Evolutionary conservation across 192 early-diverging fungal genomes (phyloP), one percentile per base, ranked within the genome.

Genomic region (Rhizophlyctis rosea): DNA sequence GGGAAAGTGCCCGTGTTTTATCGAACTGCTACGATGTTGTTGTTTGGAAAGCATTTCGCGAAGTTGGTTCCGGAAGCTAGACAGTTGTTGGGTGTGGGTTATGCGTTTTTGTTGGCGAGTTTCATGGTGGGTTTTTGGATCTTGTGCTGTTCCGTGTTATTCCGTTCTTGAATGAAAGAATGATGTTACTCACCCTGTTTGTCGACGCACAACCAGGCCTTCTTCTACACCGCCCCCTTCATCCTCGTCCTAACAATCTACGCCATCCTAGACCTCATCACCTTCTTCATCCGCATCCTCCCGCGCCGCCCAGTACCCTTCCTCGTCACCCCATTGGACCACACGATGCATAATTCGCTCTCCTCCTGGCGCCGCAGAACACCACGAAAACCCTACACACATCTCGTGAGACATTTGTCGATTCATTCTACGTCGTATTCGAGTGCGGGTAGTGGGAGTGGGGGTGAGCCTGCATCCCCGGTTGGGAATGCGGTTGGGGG

Each of bases 41-140:
- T 76, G 23, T 76, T 76, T 65, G 74, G 65, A 24, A 30, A 62
- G 5, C 68, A 76, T 56, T 76, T 76, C 44, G 57, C 62, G 2
- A 36, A 69, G 14, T 50, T 76, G 33, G 67, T 76, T 27, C 74
- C 74, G 4, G 74, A 76, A 51, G 74, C 74, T 7, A 49, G 56
- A 34, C 30, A 48, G 23, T 39, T 76, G 25, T 36, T 76, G 21
- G 74, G 74, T 24, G 24, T 71, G 4, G 69, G 74, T 3, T 76
- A 76, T 33, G 74, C 74, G 3, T 57, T 76, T 25, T 62, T 76
- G 2, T 50, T 76, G 3, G 74, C 65, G 14, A 72, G 74, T 69
- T 76, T 76, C 34, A 69, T 76, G 74, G 63, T 67, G n/a, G n/a
- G n/a, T n/a, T n/a, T n/a, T n/a, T n/a, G n/a, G n/a, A n/a, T n/a